Percentiles rank a stretch among this genome's conserved stretches.
Evolutionary conservation across 148 eudicot species (phyloP).

Genomic region (Gaultheria prostrata): DNA sequence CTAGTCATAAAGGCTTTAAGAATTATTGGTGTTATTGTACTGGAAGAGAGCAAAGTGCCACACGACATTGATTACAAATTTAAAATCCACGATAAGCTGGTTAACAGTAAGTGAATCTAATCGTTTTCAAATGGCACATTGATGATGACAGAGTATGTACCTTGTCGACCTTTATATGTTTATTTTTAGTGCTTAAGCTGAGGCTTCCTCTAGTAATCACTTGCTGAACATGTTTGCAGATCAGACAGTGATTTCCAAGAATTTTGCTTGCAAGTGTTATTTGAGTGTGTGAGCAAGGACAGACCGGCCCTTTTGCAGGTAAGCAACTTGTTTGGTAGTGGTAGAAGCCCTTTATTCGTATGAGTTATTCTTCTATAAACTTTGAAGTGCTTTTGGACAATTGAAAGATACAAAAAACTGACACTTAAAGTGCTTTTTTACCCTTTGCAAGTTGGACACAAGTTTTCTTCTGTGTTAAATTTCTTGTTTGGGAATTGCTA

Average conservation of each 20-base stretch:
- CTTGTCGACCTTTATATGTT: background rate
- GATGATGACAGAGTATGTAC: background rate
- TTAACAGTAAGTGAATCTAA: background rate
- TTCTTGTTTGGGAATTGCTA: too few relatives aligned
- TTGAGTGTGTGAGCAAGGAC: constrained; percentile 98
- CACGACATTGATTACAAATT: background rate
- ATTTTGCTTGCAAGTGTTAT: constrained; percentile 90
- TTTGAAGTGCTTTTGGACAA: background rate
- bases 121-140: background rate
- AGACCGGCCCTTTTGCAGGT: constrained; percentile 95
- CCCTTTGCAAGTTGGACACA: background rate
- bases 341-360: background rate
- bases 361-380: background rate
- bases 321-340: background rate
- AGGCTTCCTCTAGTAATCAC: background rate
- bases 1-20: background rate
- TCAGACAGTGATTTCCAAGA: constrained; percentile 80
- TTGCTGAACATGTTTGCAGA: constrained; percentile 37
- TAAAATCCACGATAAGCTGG: background rate
- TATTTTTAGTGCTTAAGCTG: background rate
- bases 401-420: background rate
- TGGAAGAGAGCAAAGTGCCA: background rate
- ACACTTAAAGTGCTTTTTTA: background rate
- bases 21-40: background rate
- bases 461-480: constrained; percentile 1